Conservation (phyloP, 257 asterid species). For the Linaria vulgaris region DNA sequence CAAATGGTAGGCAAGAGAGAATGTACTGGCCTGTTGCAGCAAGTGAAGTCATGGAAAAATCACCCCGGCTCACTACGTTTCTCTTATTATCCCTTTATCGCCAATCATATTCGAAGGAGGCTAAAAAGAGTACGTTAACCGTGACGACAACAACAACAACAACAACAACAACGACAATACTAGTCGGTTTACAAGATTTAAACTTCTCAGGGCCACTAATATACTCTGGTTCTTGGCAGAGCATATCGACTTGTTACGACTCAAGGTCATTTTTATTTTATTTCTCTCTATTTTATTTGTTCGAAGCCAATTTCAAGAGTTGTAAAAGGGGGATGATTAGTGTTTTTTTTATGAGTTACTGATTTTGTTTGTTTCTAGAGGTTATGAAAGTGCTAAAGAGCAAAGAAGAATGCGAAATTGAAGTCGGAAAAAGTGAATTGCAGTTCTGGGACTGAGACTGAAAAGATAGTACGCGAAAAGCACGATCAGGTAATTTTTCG, state of each 20-base stretch:
- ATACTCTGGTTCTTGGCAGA: constrained; percentile 53
- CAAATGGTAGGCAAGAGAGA: constrained; percentile 57
- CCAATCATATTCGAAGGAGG: constrained; percentile 13
- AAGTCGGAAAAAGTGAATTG: constrained; percentile 35
- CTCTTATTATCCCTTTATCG: constrained; percentile 52
- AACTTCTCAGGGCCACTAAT: constrained; percentile 66
- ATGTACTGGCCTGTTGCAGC: constrained; percentile 54
- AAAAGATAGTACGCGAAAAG: constrained; percentile 21
- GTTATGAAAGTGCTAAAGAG: constrained; percentile 83
- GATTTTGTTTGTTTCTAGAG: constrained; percentile 45
- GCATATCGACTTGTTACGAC: constrained; percentile 66
- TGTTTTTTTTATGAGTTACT: background rate
- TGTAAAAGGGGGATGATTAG: background rate
- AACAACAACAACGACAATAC: constrained; percentile 2
- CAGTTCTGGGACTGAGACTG: constrained; percentile 29
- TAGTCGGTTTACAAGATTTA: constrained; percentile 51
- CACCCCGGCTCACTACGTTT: constrained; percentile 68
- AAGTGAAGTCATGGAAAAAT: constrained; percentile 58
- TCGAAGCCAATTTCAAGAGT: background rate
- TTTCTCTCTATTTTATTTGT: constrained; percentile 12
- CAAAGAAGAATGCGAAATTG: constrained; percentile 62
- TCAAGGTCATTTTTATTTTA: constrained; percentile 42
- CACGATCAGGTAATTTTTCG: constrained; percentile 24
- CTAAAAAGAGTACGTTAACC: constrained; percentile 12
- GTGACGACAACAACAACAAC: constrained; percentile 30